Evolutionary conservation across 1,284 basidiomycete genomes (phyloP), one percentile per base, ranked within the genome.

Genomic region (Omphalotus olearius): DNA sequence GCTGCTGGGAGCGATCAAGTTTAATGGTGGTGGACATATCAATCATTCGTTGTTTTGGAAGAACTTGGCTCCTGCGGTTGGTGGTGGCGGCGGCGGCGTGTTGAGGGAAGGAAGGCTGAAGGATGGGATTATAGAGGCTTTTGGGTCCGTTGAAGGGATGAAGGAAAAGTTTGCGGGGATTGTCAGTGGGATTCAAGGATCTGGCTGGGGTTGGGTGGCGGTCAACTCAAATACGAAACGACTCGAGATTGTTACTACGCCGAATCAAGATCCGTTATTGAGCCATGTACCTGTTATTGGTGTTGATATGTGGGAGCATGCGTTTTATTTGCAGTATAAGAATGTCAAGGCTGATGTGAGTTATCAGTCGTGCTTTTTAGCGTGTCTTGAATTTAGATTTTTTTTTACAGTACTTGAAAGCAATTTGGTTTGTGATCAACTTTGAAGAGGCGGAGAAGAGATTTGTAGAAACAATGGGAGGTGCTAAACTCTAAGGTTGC

Each of bases 1-100:
- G 48, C 82, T 85, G 48, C 81, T 88, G 67, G 72, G 78, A 26
- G 86, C 85, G 36, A 72, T 90, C 68, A 87, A 83, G 69, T 84
- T 84, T 73, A 84, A 85, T 65, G 81, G 83, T 51, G 83, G 82
- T 66, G 81, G 87, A 4, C 89, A 91, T 69, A 88, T 91, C 73
- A 93, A 93, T 75, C 92, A 95, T 76, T 85, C 90, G 25, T 82
- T 96, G 58, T 96, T 96, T 79, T 95, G 93, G 93, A 88, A 86
- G 75, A 95, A 93, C 76, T 78, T 93, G 53, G 81, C 88, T 2
- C 84, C 84, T 1, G 69, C 71, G 3, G 64, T 70, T 56, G 70
- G 71, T 51, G 76, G 74, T 55, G 79, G 79, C 11, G 57, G 68
- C 58, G 84, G 89, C 55, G 86, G 85, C 59, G 73, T 79, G 54